Base-by-base conservation (phyloP, 306 rosid genomes). In the Prunus davidiana region DNA sequence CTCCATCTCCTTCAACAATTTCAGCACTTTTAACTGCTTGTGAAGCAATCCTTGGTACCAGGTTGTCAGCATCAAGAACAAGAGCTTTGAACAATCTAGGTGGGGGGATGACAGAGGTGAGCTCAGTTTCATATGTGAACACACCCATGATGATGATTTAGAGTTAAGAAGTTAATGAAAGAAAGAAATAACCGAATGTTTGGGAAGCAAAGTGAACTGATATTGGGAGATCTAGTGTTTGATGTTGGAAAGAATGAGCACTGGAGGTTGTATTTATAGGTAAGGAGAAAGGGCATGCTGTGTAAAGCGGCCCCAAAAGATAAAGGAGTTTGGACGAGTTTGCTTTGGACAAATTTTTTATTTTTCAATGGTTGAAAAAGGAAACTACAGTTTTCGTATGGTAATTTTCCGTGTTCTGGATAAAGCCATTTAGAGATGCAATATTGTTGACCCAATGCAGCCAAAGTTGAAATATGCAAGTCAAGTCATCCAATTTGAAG, bases 41-140 rank as follows among this genome's bases (percentile, higher is more conserved):
- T 1, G 79, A 79, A 6, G 78, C 45, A 68, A 81, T 51, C 73
- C 80, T 82, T 2, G 87, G 86, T 69, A 90, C 67, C 72, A 90
- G 82, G 77, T 76, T 80, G 25, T 82, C 86, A 9, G 73, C 67
- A 74, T 86, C 86, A 22, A 68, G 9, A 18, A 85, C 57, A 38
- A 90, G 50, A n/a, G 88, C 89, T 80, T 86, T 87, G 91, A 74
- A 87, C 19, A 87, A 75, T 77, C 78, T 85, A 6, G 82, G 0
- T 8, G 83, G 84, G 0, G 91, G 57, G 28, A 89, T 83, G 54
- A 76, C 64, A 1, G 81, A 84, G 67, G 82, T 73, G 78, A 76
- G 74, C 14, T 83, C 83, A 3, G 20, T 63, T 75, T 61, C 50
- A 2, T 69, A 54, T 2, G 25, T 80, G 70, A 72, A 87, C 73